A percentile compares a stretch with the other conserved stretches of the same genome.
Conservation (phyloP, 345 rosid species). For the Eucalyptus tenuipes region DNA sequence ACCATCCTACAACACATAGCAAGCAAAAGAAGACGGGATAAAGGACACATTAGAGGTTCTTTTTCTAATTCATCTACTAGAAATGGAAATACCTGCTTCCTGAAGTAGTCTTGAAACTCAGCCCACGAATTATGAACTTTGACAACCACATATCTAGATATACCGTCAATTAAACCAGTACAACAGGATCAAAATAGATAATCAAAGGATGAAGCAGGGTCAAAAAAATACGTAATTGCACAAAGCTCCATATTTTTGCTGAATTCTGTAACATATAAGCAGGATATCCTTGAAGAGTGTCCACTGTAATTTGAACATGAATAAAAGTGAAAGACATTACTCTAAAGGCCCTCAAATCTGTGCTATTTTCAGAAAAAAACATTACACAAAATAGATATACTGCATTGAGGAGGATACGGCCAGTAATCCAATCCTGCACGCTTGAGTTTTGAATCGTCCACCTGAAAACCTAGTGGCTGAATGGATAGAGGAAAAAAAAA, state of each 20-base stretch:
- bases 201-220: neutral
- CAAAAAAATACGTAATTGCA: neutral
- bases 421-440: conserved; percentile 97
- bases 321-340: neutral
- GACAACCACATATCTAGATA: conserved; percentile 61
- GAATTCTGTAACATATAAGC: neutral
- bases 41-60: neutral
- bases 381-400: neutral
- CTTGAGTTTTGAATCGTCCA: conserved; percentile 74
- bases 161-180: neutral
- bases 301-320: neutral
- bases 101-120: conserved; percentile 65
- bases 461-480: conserved; percentile 89
- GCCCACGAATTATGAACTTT: conserved; percentile 75
- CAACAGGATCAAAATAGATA: neutral
- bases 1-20: conserved; percentile 46
- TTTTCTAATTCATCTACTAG: neutral
- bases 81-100: conserved; percentile 42
- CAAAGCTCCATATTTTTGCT: neutral
- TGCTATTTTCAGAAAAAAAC: neutral
- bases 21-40: neutral
- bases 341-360: neutral
- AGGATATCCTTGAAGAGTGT: neutral
- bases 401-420: conserved; percentile 66
- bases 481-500: neutral